Percentiles rank a stretch among this genome's conserved stretches.
Conservation (phyloP, 257 asterid species). For the Avicennia marina region DNA sequence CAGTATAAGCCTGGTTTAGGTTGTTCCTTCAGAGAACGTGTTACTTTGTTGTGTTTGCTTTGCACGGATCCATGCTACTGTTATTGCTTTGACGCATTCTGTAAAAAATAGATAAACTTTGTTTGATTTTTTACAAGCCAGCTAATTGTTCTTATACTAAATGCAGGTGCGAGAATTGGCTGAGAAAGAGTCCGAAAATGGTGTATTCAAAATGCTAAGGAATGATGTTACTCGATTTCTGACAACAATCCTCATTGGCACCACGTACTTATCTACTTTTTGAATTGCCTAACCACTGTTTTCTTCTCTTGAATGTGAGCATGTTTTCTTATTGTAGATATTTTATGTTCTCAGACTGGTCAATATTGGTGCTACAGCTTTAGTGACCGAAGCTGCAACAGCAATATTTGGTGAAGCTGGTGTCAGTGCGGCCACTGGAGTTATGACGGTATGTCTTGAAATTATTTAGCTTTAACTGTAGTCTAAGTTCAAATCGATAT, state of each 20-base stretch:
- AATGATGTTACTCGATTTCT: constrained; percentile 94
- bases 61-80: too few species aligned
- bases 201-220: constrained; percentile 88
- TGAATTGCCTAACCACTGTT: constrained; percentile 20
- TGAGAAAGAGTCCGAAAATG: constrained; percentile 86
- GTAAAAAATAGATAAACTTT: too few species aligned
- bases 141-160: too few species aligned
- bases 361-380: constrained; percentile 94
- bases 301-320: constrained; percentile 32
- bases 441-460: constrained; percentile 73
- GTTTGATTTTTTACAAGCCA: too few species aligned
- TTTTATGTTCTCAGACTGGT: constrained; percentile 79
- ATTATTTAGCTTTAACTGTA: constrained; percentile 9
- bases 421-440: constrained; percentile 94
- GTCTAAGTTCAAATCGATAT: background rate
- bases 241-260: constrained; percentile 98
- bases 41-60: too few species aligned
- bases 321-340: constrained; percentile 45
- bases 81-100: too few species aligned
- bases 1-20: too few species aligned
- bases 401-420: constrained; percentile 97
- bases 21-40: too few species aligned
- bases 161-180: constrained; percentile 95
- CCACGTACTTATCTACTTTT: constrained; percentile 70
- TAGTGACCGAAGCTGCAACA: constrained; percentile 96